Base-by-base conservation (phyloP, 2,329 filamentous ascomycete genomes). In the Aureobasidium sp. region DNA sequence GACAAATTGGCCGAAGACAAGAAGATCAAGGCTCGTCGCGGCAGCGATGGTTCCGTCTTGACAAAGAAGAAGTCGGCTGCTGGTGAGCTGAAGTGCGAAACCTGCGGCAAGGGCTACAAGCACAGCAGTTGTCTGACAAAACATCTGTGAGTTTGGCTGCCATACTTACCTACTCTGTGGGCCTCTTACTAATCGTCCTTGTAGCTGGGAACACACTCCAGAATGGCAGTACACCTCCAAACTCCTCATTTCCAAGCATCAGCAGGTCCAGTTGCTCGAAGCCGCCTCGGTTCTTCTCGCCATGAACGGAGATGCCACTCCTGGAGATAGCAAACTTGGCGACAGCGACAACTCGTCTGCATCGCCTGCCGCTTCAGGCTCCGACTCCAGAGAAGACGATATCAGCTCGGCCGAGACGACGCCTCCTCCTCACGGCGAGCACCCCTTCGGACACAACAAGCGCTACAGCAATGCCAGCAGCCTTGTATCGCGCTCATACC, bases 121-220 rank as follows among this genome's bases (percentile, higher is more conserved):
- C 94, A 99, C 84, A 96, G 92, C 86, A 97, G 94, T 82, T 99
- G 94, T 86, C 86, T 99, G 82, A 95, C 90, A 76, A 99, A 97
- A 86, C 94, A 99, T 87, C 88, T 97, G 94, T 97, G 87, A 85
- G 94, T 96, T 83, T 80, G 82, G 50, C 86, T 83, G 80, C 2
- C n/a, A 34, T 36, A 42, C 52, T 52, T 10, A 58, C 49, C 50
- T 39, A 29, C 39, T 41, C 3, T 48, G 3, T 16, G n/a, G 11
- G 7, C 39, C 48, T 7, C 25, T 15, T 57, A 47, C 62, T 62
- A 32, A 55, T 44, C 29, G 11, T 5, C 44, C 45, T 25, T 45
- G 62, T 85, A 99, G 93, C 83, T 99, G 94, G 94, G 94, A 99
- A 80, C 94, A 99, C 78, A 96, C 95, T 75, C 93, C 94, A 68